Percentiles rank a stretch among this genome's conserved stretches.
Evolutionary conservation across 2,329 filamentous ascomycete genomes (phyloP).

Genomic region (Penicillium sp.): DNA sequence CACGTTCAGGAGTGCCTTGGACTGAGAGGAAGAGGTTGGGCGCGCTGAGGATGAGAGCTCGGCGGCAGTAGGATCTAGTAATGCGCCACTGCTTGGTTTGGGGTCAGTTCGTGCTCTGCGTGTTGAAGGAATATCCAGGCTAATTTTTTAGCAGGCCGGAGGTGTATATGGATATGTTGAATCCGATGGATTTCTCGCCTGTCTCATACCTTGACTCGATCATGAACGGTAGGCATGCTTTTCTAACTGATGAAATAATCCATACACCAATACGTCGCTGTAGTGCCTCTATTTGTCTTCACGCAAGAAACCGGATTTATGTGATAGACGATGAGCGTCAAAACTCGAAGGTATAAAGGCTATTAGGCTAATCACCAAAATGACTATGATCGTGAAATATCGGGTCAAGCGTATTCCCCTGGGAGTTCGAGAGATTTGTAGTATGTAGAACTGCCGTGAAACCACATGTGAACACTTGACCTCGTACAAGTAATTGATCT

Average conservation of each 20-base stretch:
- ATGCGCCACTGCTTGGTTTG: background rate
- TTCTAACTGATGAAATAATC: background rate
- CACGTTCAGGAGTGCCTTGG: conserved; percentile 23
- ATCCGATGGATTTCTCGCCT: conserved; percentile 26
- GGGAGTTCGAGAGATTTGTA: no score
- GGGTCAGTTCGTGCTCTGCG: conserved; percentile 11
- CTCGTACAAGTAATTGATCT: no score
- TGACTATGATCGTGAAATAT: no score
- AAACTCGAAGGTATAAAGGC: no score
- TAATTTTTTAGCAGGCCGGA: conserved; percentile 6
- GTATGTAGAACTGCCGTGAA: no score
- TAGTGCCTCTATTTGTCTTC: conserved; percentile 30
- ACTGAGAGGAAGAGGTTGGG: conserved; percentile 13
- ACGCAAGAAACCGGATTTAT: conserved; percentile 20
- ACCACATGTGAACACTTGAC: no score
- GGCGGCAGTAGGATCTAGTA: background rate
- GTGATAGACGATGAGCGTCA: background rate
- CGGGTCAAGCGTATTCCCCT: no score
- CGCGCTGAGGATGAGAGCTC: conserved; percentile 1
- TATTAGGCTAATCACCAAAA: no score
- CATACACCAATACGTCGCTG: background rate
- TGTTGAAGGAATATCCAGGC: background rate
- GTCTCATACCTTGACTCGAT: conserved; percentile 33
- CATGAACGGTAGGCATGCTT: conserved; percentile 29
- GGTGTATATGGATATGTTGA: conserved; percentile 16